Conservation (phyloP, 2,329 filamentous ascomycete genomes). For the Pseudocercospora musae region DNA sequence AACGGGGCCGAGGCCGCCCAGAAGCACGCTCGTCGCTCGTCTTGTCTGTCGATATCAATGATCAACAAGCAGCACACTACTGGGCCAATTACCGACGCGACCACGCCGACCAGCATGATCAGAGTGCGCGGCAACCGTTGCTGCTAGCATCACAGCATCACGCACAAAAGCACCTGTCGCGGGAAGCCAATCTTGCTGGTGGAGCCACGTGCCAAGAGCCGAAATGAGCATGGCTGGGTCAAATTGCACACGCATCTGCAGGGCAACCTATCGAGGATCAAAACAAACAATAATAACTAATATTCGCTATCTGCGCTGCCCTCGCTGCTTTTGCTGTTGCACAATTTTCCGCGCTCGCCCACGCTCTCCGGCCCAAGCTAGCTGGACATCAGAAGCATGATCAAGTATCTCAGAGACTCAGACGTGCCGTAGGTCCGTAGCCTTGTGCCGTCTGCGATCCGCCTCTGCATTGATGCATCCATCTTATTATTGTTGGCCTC, state of each 20-base stretch:
- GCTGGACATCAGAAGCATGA: neutral
- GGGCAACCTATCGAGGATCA: constrained; percentile 9
- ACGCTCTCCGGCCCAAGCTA: neutral
- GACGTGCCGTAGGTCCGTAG: neutral
- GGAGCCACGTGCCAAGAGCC: constrained; percentile 21
- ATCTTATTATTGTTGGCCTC: neutral
- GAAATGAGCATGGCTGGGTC: constrained; percentile 19
- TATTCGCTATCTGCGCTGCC: neutral
- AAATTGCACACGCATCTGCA: constrained; percentile 9
- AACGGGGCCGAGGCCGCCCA: neutral
- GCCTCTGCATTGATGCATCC: neutral
- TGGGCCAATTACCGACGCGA: constrained; percentile 20
- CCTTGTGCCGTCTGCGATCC: neutral
- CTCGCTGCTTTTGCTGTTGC: neutral
- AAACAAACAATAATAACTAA: constrained; percentile 15
- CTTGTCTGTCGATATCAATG: constrained; percentile 12
- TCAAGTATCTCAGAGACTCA: neutral
- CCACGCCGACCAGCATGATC: neutral
- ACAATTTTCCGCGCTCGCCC: neutral
- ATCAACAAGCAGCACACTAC: constrained; percentile 1
- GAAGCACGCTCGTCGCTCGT: neutral
- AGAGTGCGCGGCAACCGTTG: constrained; percentile 8
- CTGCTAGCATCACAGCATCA: neutral
- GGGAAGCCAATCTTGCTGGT: constrained; percentile 12
- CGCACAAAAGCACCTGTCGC: constrained; percentile 5